phyloP scores from a whole-genome alignment of 2,329 filamentous ascomycete species.

The Dothiorella sarmentorum region DNA sequence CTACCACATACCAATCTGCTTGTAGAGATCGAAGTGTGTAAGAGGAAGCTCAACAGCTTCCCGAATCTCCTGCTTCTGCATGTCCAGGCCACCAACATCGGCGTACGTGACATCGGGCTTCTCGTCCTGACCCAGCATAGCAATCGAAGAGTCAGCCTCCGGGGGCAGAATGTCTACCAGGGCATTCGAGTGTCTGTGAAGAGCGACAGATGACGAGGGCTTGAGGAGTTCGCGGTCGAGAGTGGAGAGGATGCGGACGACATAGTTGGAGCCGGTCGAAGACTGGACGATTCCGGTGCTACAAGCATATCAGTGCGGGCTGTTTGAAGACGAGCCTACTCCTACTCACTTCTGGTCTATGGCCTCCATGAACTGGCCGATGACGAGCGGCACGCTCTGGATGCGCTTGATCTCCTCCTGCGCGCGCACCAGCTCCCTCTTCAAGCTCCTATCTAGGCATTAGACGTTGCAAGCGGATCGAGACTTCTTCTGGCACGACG shows the following conservation, averaged over 20 bases:
- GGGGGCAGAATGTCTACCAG: slow-evolving; percentile 98
- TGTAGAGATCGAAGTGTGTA: slow-evolving; percentile 97
- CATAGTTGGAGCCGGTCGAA: slow-evolving; percentile 97
- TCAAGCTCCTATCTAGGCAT: slow-evolving; percentile 66
- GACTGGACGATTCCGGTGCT: slow-evolving; percentile 98
- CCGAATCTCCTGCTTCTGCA: slow-evolving; percentile 99
- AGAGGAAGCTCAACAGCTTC: slow-evolving; percentile 96
- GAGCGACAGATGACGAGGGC: slow-evolving; percentile 93
- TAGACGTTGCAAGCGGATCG: neutral
- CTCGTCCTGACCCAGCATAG: slow-evolving; percentile 94
- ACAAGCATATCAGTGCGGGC: slow-evolving; percentile 22
- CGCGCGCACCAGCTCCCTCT: slow-evolving; percentile 92
- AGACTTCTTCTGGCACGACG: slow-evolving; percentile 13
- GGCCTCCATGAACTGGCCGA: slow-evolving; percentile 99
- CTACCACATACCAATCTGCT: slow-evolving; percentile 72
- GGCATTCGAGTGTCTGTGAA: slow-evolving; percentile 97
- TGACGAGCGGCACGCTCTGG: slow-evolving; percentile 95
- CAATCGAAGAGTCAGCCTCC: slow-evolving; percentile 96
- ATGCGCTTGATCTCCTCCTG: slow-evolving; percentile 99
- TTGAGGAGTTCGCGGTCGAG: slow-evolving; percentile 98
- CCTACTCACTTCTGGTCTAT: slow-evolving; percentile 90
- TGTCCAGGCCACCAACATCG: slow-evolving; percentile 94
- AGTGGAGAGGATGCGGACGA: slow-evolving; percentile 95
- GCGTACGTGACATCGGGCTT: slow-evolving; percentile 98
- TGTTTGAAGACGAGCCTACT: neutral